These are phyloP conservation scores for Aspergillus spinulosporus DNA, from an alignment of 2,329 filamentous ascomycete genomes.

Conservation along the genomic window DNA sequence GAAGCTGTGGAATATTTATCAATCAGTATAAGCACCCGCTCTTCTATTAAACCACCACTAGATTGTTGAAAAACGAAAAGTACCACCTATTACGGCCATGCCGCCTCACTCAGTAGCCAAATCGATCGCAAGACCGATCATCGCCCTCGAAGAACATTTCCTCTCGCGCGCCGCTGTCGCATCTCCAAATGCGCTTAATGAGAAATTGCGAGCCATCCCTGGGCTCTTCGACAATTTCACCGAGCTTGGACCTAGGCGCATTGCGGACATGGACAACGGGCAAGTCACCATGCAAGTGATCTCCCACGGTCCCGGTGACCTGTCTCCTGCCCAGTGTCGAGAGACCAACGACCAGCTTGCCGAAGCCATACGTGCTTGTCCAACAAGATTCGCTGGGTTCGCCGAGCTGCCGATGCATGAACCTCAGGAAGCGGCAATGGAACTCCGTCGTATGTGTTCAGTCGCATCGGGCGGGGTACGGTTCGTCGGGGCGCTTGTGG, in stretches of 20 bases:
- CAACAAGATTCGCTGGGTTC: background rate
- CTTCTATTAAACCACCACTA: background rate
- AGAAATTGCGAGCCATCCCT: background rate
- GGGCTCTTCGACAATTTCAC: background rate
- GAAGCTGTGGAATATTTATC: too few species aligned
- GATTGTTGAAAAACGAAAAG: background rate
- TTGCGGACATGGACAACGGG: background rate
- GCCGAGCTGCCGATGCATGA: background rate
- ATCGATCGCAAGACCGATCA: background rate
- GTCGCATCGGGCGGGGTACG: background rate
- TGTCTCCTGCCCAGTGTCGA: background rate
- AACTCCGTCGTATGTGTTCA: background rate
- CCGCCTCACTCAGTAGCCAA: background rate
- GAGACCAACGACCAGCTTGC: background rate
- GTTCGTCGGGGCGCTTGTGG: background rate
- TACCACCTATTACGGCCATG: background rate
- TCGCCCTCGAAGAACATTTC: constrained; percentile 1
- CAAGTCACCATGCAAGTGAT: background rate
- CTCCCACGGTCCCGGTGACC: background rate
- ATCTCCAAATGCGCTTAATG: background rate
- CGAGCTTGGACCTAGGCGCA: background rate
- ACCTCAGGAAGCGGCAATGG: background rate
- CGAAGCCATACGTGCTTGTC: background rate
- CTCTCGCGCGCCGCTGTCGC: background rate
- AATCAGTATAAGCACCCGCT: too few species aligned